These are phyloP conservation scores for Poterioochromonas sp. DNA, from an alignment of 352 stramenopile species.

Conservation along the genomic window DNA sequence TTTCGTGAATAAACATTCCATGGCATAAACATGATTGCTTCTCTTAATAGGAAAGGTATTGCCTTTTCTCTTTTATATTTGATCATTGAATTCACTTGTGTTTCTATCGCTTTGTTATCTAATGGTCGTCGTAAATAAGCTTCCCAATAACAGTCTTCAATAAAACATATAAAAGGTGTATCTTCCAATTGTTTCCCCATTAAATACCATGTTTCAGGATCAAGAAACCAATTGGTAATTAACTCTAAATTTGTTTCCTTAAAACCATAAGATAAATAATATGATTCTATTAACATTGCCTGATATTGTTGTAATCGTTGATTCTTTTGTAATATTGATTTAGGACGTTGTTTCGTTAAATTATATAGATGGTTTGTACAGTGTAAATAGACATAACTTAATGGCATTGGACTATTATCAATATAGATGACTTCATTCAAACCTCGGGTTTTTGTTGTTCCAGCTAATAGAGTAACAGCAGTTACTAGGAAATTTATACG, in stretches of 20 bases:
- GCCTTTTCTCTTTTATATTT: neutral
- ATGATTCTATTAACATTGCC: neutral
- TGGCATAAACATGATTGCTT: neutral
- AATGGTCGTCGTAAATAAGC: neutral
- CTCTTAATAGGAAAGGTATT: neutral
- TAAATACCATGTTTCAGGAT: neutral
- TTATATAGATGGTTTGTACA: neutral
- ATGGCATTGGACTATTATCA: neutral
- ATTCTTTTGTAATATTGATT: neutral
- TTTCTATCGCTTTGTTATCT: neutral
- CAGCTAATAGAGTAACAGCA: neutral
- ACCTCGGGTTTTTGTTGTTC: neutral
- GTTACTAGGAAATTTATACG: neutral
- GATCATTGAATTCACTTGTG: neutral
- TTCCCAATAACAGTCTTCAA: neutral
- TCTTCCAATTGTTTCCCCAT: neutral
- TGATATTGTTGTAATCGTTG: neutral
- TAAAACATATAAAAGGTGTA: neutral
- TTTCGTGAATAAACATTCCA: conserved; percentile 7
- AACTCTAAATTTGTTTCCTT: neutral
- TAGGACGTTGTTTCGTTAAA: neutral
- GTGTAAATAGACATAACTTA: neutral
- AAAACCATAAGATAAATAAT: neutral
- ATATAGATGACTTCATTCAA: neutral
- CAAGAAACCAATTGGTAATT: neutral